Percentiles rank a stretch among this genome's conserved stretches.
These are phyloP conservation scores for Saturnispora hagleri DNA, from an alignment of 805 yeast species.

Conservation along the genomic window DNA sequence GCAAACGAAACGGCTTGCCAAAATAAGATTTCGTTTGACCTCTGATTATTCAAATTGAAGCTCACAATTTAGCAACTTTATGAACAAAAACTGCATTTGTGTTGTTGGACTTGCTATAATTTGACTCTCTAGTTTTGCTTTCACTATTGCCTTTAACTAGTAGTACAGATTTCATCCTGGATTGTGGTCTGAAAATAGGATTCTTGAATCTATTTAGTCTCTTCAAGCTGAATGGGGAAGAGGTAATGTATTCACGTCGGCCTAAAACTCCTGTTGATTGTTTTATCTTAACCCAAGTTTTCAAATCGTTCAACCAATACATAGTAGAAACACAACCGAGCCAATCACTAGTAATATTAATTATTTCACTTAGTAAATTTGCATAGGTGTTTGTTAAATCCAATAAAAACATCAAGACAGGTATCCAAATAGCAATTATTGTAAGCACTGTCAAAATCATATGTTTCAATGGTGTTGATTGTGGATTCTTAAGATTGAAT, in stretches of 20 bases:
- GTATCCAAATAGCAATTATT: conserved; percentile 44
- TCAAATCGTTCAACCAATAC: conserved; percentile 76
- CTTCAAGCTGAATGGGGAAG: background rate
- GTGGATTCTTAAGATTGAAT: conserved; percentile 35
- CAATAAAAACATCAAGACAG: conserved; percentile 64
- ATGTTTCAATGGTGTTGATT: conserved; percentile 24
- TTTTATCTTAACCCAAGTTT: conserved; percentile 43
- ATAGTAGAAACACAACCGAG: conserved; percentile 67
- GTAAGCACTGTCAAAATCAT: conserved; percentile 50
- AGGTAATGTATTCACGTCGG: conserved; percentile 24
- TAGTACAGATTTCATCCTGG: background rate
- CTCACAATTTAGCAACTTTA: background rate
- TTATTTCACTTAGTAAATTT: conserved; percentile 62
- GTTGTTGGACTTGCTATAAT: background rate
- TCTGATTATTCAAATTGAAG: background rate
- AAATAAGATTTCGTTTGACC: background rate
- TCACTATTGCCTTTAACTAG: background rate
- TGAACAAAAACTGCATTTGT: conserved; percentile 3
- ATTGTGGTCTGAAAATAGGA: background rate
- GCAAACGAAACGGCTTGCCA: background rate
- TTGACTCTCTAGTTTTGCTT: background rate
- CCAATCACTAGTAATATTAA: conserved; percentile 63
- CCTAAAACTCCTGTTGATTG: conserved; percentile 72
- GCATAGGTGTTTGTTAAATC: conserved; percentile 72
- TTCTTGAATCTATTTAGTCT: conserved; percentile 4